These are phyloP conservation scores for Aspergillus aculeatinus DNA, from an alignment of 2,329 filamentous ascomycete genomes.

Conservation along the genomic window DNA sequence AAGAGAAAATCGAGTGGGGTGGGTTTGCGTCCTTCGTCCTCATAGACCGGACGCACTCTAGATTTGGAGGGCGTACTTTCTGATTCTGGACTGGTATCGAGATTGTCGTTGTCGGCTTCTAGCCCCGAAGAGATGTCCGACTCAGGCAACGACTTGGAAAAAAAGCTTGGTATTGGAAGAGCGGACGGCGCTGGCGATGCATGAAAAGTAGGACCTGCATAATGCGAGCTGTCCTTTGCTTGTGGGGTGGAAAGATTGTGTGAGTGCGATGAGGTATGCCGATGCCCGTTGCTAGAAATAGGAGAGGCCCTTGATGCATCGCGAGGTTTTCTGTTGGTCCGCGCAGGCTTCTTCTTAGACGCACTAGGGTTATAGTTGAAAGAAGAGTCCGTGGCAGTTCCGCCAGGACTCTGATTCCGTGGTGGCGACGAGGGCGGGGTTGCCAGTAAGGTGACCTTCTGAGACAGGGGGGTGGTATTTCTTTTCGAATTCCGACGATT, in stretches of 20 bases:
- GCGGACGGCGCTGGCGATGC: constrained; percentile 89
- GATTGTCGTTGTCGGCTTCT: constrained; percentile 43
- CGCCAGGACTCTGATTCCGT: constrained; percentile 32
- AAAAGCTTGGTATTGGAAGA: constrained; percentile 86
- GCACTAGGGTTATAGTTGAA: constrained; percentile 24
- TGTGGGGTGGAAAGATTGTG: constrained; percentile 44
- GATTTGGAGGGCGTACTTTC: constrained; percentile 48
- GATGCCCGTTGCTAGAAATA: constrained; percentile 29
- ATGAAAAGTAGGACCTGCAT: constrained; percentile 92
- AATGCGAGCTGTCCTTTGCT: constrained; percentile 48
- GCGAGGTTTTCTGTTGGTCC: constrained; percentile 38
- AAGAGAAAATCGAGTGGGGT: constrained; percentile 91
- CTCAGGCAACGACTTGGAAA: constrained; percentile 71
- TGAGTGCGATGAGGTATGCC: constrained; percentile 36
- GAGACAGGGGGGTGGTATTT: constrained; percentile 32
- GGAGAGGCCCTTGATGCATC: constrained; percentile 29
- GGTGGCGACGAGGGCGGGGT: constrained; percentile 41
- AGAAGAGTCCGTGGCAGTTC: constrained; percentile 31
- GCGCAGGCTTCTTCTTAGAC: constrained; percentile 38
- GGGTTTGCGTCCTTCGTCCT: constrained; percentile 50
- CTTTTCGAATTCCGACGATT: constrained; percentile 39
- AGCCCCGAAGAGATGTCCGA: constrained; percentile 45
- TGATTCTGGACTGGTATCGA: constrained; percentile 32
- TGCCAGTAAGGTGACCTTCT: constrained; percentile 29
- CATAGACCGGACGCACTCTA: constrained; percentile 37